Base-by-base conservation (phyloP, 768 basidiomycete genomes). In the Tephrocybe sp. region DNA sequence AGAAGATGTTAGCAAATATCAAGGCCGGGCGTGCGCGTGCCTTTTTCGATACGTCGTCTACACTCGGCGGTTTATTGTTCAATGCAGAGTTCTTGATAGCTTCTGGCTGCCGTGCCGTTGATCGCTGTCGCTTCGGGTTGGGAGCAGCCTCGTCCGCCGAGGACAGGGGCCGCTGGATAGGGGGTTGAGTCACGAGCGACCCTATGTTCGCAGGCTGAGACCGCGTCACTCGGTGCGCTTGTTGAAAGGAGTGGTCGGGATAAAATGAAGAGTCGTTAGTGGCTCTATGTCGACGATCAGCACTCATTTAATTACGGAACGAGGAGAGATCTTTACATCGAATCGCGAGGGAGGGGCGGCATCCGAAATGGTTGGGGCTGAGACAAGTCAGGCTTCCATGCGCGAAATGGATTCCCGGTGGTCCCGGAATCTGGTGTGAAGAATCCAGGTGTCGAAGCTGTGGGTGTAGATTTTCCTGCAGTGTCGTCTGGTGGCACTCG, bases 21-120 rank as follows among this genome's bases (percentile, higher is more conserved):
- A 87, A 79, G 79, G 83, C 85, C 85, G 84, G 84, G 83, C 84
- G 86, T 78, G 82, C 83, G 84, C 87, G 83, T 88, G 84, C 89
- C 88, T 91, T 90, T 87, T 88, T 89, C 78, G 78, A 74, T 68
- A 83, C 80, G 69, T 87, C 84, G 72, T 85, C 85, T 62, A 76
- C 68, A 64, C 72, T 72, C 61, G 78, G 26, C 26, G 26, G 67
- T 76, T 86, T 89, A 64, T 73, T 76, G 57, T 50, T 60, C 33
- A 78, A 68, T 67, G 84, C 85, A 45, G 75, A 66, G 51, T 71
- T 64, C 67, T 81, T 84, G 55, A 72, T 67, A 60, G 62, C 67
- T 65, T 79, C 77, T 55, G 74, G 69, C 56, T 81, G 80, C 53
- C 77, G 79, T 12, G 72, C 69, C 48, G 81, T 79, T 56, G 87